Evolutionary conservation across 176 grass and related monocot species (phyloP).

Genomic region (Musa troglodytarum): DNA sequence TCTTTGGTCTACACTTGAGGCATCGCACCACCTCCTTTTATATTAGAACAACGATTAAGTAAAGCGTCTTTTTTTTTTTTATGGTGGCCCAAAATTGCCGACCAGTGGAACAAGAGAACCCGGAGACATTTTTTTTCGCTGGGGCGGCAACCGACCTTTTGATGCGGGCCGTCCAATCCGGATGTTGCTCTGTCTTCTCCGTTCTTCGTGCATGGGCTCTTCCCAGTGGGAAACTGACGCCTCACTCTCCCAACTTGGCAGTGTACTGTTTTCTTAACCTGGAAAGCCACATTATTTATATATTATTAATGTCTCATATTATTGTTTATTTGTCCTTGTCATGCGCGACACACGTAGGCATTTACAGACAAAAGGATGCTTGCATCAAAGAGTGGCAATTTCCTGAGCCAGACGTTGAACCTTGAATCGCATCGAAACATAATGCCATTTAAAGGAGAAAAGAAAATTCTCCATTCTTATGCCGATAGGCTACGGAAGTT

Average conservation of each 20-base stretch:
- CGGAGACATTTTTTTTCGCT: slow-evolving; percentile 29
- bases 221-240: slow-evolving; percentile 28
- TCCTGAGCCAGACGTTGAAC: too few relatives aligned
- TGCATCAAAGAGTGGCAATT: too few relatives aligned
- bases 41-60: not conserved
- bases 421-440: too few relatives aligned
- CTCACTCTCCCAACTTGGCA: not conserved
- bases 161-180: slow-evolving; percentile 22
- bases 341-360: too few relatives aligned
- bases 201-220: slow-evolving; percentile 24
- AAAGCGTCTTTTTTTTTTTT: not conserved
- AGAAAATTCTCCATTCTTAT: too few relatives aligned
- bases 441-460: too few relatives aligned
- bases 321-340: too few relatives aligned
- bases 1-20: not conserved
- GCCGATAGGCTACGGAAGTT: too few relatives aligned
- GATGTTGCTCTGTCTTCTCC: slow-evolving; percentile 5
- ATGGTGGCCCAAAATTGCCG: not conserved
- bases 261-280: too few relatives aligned
- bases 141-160: slow-evolving; percentile 58
- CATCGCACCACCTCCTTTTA: not conserved
- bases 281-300: too few relatives aligned
- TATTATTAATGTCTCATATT: too few relatives aligned
- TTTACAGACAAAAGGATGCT: too few relatives aligned
- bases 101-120: slow-evolving; percentile 7